Evolutionary conservation across 371 early-diverging fungal genomes (phyloP).

Genomic region (Mortierella sp.): DNA sequence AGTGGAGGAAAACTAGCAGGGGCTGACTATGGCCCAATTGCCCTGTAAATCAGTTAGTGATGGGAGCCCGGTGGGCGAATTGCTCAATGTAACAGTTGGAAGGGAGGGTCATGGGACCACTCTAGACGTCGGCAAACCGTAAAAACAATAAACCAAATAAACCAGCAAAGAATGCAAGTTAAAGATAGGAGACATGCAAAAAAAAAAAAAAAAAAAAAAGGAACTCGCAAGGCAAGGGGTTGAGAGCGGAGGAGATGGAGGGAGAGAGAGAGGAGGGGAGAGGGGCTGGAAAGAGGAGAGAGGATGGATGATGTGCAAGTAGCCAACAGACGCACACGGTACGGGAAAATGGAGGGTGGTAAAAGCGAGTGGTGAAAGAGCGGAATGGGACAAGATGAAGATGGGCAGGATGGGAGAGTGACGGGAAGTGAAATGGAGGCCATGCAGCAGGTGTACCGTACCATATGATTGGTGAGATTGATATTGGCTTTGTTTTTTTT

Average conservation of each 20-base stretch:
- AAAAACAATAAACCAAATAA: background rate
- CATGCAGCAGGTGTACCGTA: background rate
- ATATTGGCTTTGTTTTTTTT: background rate
- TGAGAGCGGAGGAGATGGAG: background rate
- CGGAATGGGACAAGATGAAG: slow-evolving; percentile 1
- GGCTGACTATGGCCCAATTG: background rate
- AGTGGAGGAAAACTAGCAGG: too few relatives aligned
- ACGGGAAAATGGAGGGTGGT: background rate
- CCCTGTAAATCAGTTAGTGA: background rate
- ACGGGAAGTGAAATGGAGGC: background rate
- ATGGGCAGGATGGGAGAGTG: background rate
- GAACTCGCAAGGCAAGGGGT: background rate
- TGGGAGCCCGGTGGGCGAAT: slow-evolving; percentile 1
- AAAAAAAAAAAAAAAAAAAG: background rate
- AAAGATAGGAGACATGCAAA: background rate
- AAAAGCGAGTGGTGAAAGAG: slow-evolving; percentile 82
- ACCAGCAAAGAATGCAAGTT: background rate
- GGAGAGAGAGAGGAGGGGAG: slow-evolving; percentile 71
- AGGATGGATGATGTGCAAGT: background rate
- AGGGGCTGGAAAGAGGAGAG: slow-evolving; percentile 41
- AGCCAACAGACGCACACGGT: background rate
- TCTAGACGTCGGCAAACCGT: background rate
- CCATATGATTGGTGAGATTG: background rate
- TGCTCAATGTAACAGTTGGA: slow-evolving; percentile 61
- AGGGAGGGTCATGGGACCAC: background rate